Evolutionary conservation across 1,284 basidiomycete genomes (phyloP).

Genomic region (Ceratobasidium sp.): DNA sequence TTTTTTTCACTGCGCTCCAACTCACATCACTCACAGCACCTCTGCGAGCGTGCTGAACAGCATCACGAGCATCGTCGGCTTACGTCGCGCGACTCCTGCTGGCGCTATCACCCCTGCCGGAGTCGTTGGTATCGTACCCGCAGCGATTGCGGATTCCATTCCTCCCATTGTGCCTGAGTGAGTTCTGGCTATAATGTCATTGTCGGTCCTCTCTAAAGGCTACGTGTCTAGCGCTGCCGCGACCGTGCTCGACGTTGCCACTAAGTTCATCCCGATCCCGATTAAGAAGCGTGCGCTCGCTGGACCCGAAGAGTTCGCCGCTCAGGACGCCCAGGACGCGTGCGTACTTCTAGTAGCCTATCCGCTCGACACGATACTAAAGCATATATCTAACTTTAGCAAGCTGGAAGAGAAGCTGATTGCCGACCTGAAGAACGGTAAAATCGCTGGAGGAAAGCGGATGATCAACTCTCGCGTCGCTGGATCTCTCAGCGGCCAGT

Average conservation of each 20-base stretch:
- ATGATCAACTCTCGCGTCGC: conserved; percentile 25
- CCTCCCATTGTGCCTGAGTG: neutral
- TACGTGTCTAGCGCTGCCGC: neutral
- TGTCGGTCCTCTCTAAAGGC: neutral
- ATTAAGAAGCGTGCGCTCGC: conserved; percentile 29
- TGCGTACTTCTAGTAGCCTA: neutral
- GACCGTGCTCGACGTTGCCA: neutral
- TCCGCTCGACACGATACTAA: neutral
- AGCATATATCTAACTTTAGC: neutral
- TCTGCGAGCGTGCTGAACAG: neutral
- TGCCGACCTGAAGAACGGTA: conserved; percentile 29
- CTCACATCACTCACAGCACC: neutral
- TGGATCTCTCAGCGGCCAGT: conserved; percentile 34
- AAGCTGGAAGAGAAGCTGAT: conserved; percentile 35
- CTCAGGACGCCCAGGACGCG: conserved; percentile 30
- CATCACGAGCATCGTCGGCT: neutral
- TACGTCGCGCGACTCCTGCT: neutral
- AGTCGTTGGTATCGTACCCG: neutral
- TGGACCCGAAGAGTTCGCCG: conserved; percentile 17
- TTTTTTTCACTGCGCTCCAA: neutral
- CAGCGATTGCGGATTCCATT: neutral
- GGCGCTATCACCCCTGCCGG: neutral
- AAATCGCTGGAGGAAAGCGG: conserved; percentile 27
- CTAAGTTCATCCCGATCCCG: conserved; percentile 19
- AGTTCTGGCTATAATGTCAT: neutral